Percentiles rank a stretch among this genome's conserved stretches.
Conservation (phyloP, 2,329 filamentous ascomycete genomes). For the Trichoderma aggressivum region DNA sequence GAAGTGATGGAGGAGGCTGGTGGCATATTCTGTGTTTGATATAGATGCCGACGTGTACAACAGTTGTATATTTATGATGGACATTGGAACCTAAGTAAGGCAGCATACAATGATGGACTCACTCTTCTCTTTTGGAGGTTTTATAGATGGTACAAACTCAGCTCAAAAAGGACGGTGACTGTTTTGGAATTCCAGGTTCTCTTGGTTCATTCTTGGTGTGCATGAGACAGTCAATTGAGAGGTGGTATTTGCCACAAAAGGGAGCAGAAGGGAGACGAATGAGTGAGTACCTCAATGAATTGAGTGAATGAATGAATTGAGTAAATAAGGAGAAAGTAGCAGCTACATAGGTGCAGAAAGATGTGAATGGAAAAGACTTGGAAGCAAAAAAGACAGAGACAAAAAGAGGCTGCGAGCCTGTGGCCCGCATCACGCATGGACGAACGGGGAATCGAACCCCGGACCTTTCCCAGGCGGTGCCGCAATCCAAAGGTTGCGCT, state of each 20-base stretch:
- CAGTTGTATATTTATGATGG: conserved; percentile 6
- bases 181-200: neutral
- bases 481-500: neutral
- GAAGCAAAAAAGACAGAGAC: neutral
- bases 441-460: conserved; percentile 22
- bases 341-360: neutral
- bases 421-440: conserved; percentile 13
- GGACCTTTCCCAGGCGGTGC: conserved; percentile 19
- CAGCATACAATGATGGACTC: neutral
- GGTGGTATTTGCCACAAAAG: neutral
- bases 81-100: neutral
- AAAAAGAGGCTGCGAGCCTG: neutral
- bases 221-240: neutral
- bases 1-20: neutral
- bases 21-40: neutral
- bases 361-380: neutral
- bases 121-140: conserved; percentile 1
- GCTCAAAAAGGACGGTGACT: neutral
- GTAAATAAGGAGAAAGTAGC: neutral
- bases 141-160: neutral
- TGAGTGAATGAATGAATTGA: neutral
- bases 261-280: neutral
- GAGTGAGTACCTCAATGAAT: too few relatives aligned
- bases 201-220: neutral
- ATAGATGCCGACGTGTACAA: neutral